These are phyloP conservation scores for Earliella scabrosa DNA, from an alignment of 1,284 basidiomycete genomes.

Conservation along the genomic window DNA sequence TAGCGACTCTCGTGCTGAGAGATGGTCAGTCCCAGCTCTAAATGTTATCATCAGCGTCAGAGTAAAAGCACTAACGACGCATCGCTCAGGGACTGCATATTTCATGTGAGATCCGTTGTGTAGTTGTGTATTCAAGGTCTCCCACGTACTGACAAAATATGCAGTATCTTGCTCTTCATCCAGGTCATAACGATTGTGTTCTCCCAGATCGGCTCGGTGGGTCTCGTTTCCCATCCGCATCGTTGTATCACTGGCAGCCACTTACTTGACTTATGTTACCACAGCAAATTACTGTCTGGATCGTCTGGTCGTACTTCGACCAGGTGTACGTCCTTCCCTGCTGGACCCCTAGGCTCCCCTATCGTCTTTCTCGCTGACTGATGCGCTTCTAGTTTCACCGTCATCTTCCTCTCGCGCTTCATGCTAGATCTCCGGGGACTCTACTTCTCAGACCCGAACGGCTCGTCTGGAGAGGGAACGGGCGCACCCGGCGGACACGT, in stretches of 20 bases:
- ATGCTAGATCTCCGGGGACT: constrained; percentile 20
- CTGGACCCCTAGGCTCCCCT: no score
- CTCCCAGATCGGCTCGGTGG: background rate
- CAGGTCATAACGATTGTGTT: background rate
- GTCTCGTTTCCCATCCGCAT: no score
- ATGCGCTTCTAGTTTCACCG: background rate
- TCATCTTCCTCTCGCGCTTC: constrained; percentile 6
- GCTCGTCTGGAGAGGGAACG: background rate
- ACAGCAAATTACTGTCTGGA: background rate
- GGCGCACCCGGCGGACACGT: background rate
- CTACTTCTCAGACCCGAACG: constrained; percentile 4
- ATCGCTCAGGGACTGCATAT: constrained; percentile 4
- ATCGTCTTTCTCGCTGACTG: background rate
- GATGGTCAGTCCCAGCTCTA: constrained; percentile 10
- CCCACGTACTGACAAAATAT: no score
- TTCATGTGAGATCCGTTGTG: background rate
- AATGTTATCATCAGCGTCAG: no score
- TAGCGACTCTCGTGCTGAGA: constrained; percentile 1
- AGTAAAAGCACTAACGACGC: no score
- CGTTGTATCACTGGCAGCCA: no score
- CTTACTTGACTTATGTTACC: no score
- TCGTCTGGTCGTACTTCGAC: constrained; percentile 6
- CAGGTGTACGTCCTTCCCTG: background rate
- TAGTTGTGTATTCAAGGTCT: no score
- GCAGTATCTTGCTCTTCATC: background rate